Base-by-base conservation (phyloP, 2,329 filamentous ascomycete species). In the Claviceps humidiphila region DNA sequence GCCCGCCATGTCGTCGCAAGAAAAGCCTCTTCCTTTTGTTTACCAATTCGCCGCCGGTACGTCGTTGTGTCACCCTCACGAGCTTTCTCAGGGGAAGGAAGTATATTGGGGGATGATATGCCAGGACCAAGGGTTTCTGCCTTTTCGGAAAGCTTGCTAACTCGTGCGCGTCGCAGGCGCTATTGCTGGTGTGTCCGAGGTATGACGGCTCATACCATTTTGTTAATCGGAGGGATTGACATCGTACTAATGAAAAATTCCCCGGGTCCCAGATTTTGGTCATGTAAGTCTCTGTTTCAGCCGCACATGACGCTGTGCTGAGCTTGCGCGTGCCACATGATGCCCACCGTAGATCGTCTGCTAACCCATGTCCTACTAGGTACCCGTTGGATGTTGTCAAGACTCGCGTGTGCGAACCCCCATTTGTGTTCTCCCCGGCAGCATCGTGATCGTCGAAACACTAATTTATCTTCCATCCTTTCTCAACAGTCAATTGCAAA, bases 331-430 rank as follows among this genome's bases (percentile, higher is more conserved):
- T 7, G 47, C 11, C 20, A 24, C 17, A n/a, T 22, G n/a, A 16
- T 14, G 16, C 1, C 17, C 24, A 34, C 30, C 9, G 30, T 34
- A 34, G 30, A 8, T 13, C 17, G 17, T 16, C 26, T 47, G 13
- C 42, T 51, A 40, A 46, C 34, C 30, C 34, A 30, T 8, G 5
- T 39, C 16, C 22, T 26, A 54, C 54, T 67, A 96, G 90, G 93
- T 98, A 98, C 76, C 93, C 93, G 60, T 78, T 98, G 69, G 93
- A 98, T 69, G 93, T 98, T 54, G 89, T 97, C 70, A 97, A 97
- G 80, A 97, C 93, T 58, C 80, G 91, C 84, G 86, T 95, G 87
- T 93, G 80, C 78, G 84, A 69, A 58, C 57, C 58, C 52, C 30
- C n/a, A 5, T 30, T 37, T 39, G 7, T 58, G 47, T 54, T 51